A percentile compares a stretch with the other conserved stretches of the same genome.
Evolutionary conservation across 495 filamentous ascomycete genomes (phyloP).

Genomic region (Collariella sp.): DNA sequence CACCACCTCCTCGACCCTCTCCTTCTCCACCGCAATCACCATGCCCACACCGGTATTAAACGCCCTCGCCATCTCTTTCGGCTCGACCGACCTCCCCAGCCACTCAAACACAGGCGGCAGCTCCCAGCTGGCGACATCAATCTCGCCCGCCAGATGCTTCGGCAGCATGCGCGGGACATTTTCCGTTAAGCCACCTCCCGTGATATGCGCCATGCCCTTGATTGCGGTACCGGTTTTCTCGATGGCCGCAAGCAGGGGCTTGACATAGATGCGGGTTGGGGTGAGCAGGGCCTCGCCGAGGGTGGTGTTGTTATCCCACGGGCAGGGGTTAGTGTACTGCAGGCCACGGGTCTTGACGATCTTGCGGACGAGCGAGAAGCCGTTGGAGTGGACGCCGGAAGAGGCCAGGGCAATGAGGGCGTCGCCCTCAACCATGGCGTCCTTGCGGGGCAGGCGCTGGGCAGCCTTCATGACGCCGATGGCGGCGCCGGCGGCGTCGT

Average conservation of each 20-base stretch:
- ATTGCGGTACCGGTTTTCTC: conserved; percentile 37
- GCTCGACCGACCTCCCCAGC: conserved; percentile 66
- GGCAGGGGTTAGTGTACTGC: conserved; percentile 56
- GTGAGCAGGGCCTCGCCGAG: conserved; percentile 69
- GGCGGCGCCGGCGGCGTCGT: conserved; percentile 83
- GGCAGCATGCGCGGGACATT: conserved; percentile 94
- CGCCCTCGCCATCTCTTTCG: conserved; percentile 73
- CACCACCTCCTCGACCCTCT: conserved; percentile 45
- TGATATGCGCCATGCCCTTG: conserved; percentile 93
- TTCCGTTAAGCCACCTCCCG: conserved; percentile 82
- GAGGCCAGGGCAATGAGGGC: conserved; percentile 75
- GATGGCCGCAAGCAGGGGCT: conserved; percentile 56
- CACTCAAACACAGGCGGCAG: conserved; percentile 72
- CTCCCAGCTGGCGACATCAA: conserved; percentile 65
- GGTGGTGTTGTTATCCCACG: conserved; percentile 51
- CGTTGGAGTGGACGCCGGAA: conserved; percentile 85
- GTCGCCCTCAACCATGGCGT: conserved; percentile 70
- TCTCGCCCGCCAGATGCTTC: conserved; percentile 57
- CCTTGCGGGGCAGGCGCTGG: conserved; percentile 63
- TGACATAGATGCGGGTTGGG: conserved; percentile 76
- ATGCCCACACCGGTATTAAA: conserved; percentile 95
- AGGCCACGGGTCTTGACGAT: conserved; percentile 69
- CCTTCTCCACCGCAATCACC: conserved; percentile 66
- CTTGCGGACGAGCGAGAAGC: conserved; percentile 86
- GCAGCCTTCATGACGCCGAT: conserved; percentile 69